Percentiles rank a stretch among this genome's conserved stretches.
phyloP scores from a whole-genome alignment of 179 eudicot species.

The Beta lomatogona region DNA sequence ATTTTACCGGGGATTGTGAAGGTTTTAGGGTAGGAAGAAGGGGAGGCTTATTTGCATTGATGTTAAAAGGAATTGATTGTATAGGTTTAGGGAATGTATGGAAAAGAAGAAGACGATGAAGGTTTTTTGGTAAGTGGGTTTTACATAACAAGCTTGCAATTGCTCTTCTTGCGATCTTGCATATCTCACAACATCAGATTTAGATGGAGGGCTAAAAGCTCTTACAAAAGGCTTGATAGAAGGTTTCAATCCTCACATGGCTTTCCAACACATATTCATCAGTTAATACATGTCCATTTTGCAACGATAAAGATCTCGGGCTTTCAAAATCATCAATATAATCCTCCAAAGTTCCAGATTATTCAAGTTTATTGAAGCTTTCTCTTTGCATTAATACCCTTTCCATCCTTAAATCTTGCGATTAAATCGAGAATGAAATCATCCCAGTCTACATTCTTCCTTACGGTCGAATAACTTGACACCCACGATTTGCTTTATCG shows the following conservation, averaged over 20 bases:
- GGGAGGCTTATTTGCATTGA: too few relatives aligned
- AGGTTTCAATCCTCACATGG: neutral
- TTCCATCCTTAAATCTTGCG: neutral
- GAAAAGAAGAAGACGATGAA: too few relatives aligned
- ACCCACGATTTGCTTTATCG: neutral
- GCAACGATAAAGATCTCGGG: too few relatives aligned
- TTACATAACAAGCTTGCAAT: neutral
- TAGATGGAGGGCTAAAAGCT: neutral
- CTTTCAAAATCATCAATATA: neutral
- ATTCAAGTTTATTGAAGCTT: neutral
- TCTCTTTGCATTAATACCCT: neutral
- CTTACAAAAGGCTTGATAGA: neutral
- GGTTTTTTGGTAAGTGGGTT: too few relatives aligned
- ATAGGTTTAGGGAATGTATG: too few relatives aligned
- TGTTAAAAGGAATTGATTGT: too few relatives aligned
- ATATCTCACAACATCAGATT: neutral
- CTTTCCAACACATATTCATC: too few relatives aligned
- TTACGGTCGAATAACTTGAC: neutral
- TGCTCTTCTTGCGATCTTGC: neutral
- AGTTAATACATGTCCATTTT: too few relatives aligned
- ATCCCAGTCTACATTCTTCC: neutral
- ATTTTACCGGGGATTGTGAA: too few relatives aligned
- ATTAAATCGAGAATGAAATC: neutral
- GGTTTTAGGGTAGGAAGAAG: too few relatives aligned
- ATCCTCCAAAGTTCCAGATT: neutral